A percentile compares a stretch with the other conserved stretches of the same genome.
Conservation (phyloP, 768 basidiomycete species). For the Piloderma croceum region DNA sequence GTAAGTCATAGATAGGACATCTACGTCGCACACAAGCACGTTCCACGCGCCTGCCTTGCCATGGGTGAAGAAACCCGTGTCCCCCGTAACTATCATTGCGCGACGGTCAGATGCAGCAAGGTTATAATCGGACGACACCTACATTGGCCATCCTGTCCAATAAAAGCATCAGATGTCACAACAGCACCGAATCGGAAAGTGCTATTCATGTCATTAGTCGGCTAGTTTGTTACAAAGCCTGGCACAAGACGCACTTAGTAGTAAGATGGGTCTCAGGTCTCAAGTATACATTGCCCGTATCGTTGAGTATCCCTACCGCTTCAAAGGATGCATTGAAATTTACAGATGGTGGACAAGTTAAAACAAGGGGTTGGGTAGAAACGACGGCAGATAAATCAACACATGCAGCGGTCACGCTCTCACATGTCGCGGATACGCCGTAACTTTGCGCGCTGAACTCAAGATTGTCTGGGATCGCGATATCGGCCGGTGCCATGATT, state of each 20-base stretch:
- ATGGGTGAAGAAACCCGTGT: slow-evolving; percentile 12
- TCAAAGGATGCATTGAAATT: slow-evolving; percentile 9
- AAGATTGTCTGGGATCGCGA: slow-evolving; percentile 6
- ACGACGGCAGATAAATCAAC: slow-evolving; percentile 5
- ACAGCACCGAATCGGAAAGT: slow-evolving; percentile 14
- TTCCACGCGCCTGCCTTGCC: slow-evolving; percentile 8
- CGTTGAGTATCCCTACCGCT: slow-evolving; percentile 9
- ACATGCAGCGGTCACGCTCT: slow-evolving; percentile 11
- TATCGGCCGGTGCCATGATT: slow-evolving; percentile 10
- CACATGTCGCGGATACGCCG: slow-evolving; percentile 8
- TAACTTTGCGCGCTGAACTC: slow-evolving; percentile 6
- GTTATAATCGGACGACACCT: neutral
- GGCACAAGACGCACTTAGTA: slow-evolving; percentile 5
- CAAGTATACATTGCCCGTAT: slow-evolving; percentile 1
- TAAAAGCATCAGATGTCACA: slow-evolving; percentile 8
- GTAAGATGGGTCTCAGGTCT: slow-evolving; percentile 6
- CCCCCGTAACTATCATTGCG: slow-evolving; percentile 9
- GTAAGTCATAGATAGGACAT: slow-evolving; percentile 11
- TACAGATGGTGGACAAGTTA: slow-evolving; percentile 10
- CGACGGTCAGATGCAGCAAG: too few species aligned
- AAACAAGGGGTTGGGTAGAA: neutral
- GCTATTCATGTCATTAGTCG: slow-evolving; percentile 3
- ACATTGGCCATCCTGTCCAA: slow-evolving; percentile 5
- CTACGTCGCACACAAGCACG: slow-evolving; percentile 11
- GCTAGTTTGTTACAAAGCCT: neutral